Evolutionary conservation across 2,329 filamentous ascomycete genomes (phyloP), one percentile per base, ranked within the genome.

Genomic region (Pleurostoma richardsiae): DNA sequence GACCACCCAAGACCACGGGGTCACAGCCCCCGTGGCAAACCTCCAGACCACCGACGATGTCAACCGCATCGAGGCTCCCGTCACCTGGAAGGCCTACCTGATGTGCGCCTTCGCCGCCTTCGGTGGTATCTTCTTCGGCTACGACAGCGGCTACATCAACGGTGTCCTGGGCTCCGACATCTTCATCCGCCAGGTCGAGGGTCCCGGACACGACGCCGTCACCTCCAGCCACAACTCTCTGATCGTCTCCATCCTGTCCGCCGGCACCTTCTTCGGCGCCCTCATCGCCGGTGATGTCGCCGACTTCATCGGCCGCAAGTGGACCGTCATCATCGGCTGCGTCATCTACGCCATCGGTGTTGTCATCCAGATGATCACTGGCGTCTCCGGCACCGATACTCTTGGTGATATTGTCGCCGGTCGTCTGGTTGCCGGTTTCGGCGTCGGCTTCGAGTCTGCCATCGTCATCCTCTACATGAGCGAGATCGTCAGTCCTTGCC

Each of bases 401-500:
- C 70, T 86, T 10, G 80, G 74, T 48, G 72, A 82, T 51, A 81
- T 90, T 49, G 83, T 88, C 27, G 77, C 80, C 48, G 88, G 88
- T 63, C 86, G 87, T 76, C 69, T 90, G 48, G 69, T 92, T 57
- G 83, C 86, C 42, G 88, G 88, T 64, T 64, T 90, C 47, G 88
- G 88, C 74, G 86, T 90, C 58, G 88, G 87, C 61, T 90, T 90
- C 63, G 85, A 88, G 56, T 89, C 85, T 6, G 85, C 87, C 58
- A 83, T 90, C 58, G 83, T 90, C 66, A 88, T 90, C 61, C 74
- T 90, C 51, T 91, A 94, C 79, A 92, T 94, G 88, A 89, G 85
- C 42, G 88, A 91, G 70, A 88, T 91, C 62, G 74, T 74, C 3
- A 6, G 5, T 27, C 29, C 26, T 33, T 40, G 26, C 10, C 10